Evolutionary conservation across 2,329 filamentous ascomycete genomes (phyloP), one percentile per base, ranked within the genome.

Genomic region (Colletotrichum camelliae): DNA sequence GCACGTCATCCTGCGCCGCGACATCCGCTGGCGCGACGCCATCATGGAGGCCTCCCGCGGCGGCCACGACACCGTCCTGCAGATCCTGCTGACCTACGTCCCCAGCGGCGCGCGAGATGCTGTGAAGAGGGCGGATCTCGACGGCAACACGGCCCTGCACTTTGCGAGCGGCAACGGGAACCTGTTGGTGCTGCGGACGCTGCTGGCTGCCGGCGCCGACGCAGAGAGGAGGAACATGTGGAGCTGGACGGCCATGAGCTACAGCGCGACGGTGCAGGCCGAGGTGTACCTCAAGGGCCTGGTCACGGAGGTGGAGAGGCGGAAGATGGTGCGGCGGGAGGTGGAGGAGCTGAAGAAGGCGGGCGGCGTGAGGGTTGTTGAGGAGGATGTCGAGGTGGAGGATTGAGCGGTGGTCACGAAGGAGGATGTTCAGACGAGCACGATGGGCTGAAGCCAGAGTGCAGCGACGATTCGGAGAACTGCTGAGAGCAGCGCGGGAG

Each of bases 111-210:
- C 90, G 0, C 83, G 84, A 27, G 86, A 86, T 1, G 89, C 90
- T 4, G 88, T 94, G 8, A 87, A 87, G 61, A 86, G 89, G 35
- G 87, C 88, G 5, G 95, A 98, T 81, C 80, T 88, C 2, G 90
- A 94, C 74, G 95, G 95, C n/a, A 97, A 97, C 82, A 97, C 95
- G 4, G 94, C 95, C 1, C 87, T 98, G 58, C 95, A 98, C 85
- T 96, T 97, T 85, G 96, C 96, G 15, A 95, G 93, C 80, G 94
- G 94, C 61, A 94, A 94, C 80, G 95, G 95, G 2, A 94, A 96
- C 79, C 84, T 97, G 61, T 91, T 96, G 70, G 94, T 95, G 1
- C 85, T 97, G 70, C 89, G 95, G 58, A 94, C 95, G 43, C 87
- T 98, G 69, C 88, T 98, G 15, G 92, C 94, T 4, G 94, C 94